Base-by-base conservation (phyloP, 352 stramenopile genomes). In the Phytopythium oedochilum region DNA sequence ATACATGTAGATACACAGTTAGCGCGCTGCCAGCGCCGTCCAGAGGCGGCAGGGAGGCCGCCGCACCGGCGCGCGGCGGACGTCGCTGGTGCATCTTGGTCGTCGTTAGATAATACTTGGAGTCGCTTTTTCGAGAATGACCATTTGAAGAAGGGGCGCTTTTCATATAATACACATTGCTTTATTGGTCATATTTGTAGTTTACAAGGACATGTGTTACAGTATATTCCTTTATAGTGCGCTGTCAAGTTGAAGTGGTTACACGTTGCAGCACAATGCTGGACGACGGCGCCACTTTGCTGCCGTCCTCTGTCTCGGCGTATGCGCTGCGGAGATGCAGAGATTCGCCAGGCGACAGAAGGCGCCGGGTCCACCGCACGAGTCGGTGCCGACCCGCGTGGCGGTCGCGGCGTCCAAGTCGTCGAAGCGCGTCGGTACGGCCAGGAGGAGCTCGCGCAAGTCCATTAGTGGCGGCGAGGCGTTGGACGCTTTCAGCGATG, bases 401-500 rank as follows among this genome's bases (percentile, higher is more conserved):
- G 12, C 47, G 20, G 47, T 53, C n/a, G 22, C 28, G 18, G 47
- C 47, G 47, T 44, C 47, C 22, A 25, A 23, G 26, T 53, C 47
- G 14, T 12, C n/a, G 20, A 43, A 53, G 47, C 26, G 29, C 20
- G 20, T 53, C n/a, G 22, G 5, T 2, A 53, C 42, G 8, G 20
- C 47, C n/a, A 43, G 8, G 20, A 38, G 47, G 20, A 38, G 47
- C 47, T 32, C 23, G 15, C 23, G 29, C 5, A 26, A 36, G 34
- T 25, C 20, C 14, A 25, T 26, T 12, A 31, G 14, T 2, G 25
- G 22, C 18, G 36, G 1, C n/a, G 61, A 62, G 23, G 31, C 46
- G 20, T 55, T 57, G 8, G 57, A 53, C 22, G 43, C 64, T 5
- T 72, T 75, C 23, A 70, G 63, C 28, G 54, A 71, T 39, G 64